Evolutionary conservation across 192 early-diverging fungal species (phyloP).

Genomic region (Pilaira anomala): DNA sequence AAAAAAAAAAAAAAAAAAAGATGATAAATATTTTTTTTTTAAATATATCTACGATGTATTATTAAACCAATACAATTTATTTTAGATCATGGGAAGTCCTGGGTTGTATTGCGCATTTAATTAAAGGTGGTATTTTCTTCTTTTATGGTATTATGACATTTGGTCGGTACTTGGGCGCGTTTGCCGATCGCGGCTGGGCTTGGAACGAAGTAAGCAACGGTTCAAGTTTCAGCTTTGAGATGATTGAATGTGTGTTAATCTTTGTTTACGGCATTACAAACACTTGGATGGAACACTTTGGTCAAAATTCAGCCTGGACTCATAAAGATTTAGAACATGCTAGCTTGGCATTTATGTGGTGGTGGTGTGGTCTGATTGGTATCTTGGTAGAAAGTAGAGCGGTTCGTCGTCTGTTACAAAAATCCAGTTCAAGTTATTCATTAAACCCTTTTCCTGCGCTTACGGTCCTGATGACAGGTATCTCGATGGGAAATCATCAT

Average conservation of each 20-base stretch:
- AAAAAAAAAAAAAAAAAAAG: neutral
- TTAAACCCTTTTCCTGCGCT: constrained; percentile 36
- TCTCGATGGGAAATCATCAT: constrained; percentile 40
- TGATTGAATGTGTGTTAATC: constrained; percentile 33
- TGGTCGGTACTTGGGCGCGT: constrained; percentile 37
- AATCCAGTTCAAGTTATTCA: constrained; percentile 21
- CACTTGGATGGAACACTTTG: constrained; percentile 41
- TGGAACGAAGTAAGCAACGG: constrained; percentile 34
- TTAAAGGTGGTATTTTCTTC: constrained; percentile 41
- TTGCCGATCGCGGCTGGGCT: constrained; percentile 37
- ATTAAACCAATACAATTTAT: too few relatives aligned
- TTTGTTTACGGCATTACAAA: constrained; percentile 40
- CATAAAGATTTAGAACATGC: constrained; percentile 42
- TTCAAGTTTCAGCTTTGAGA: constrained; percentile 33
- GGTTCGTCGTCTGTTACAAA: constrained; percentile 26
- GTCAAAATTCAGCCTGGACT: constrained; percentile 28
- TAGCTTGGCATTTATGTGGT: constrained; percentile 41
- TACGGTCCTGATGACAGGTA: constrained; percentile 35
- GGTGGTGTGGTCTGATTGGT: constrained; percentile 37
- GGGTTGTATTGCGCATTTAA: constrained; percentile 36
- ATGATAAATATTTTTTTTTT: neutral
- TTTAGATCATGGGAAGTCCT: constrained; percentile 32
- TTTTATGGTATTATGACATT: constrained; percentile 36
- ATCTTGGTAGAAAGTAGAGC: constrained; percentile 33
- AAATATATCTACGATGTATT: too few relatives aligned